These are phyloP conservation scores for Cystobasidium onofrii DNA, from an alignment of 768 basidiomycete genomes.

Conservation along the genomic window DNA sequence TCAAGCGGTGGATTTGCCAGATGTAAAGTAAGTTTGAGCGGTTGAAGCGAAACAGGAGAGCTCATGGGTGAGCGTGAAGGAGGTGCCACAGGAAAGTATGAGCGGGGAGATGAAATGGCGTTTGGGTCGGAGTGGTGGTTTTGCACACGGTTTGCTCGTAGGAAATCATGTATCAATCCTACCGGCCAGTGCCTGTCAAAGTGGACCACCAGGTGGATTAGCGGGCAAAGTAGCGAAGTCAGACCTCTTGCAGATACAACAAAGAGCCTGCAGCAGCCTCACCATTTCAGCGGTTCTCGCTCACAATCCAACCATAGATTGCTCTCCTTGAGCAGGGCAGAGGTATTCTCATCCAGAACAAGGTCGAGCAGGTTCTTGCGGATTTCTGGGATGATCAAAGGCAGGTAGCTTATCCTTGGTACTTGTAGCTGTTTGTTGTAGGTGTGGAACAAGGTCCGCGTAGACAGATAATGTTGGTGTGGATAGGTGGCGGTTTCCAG, in stretches of 20 bases:
- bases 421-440: slow-evolving; percentile 51
- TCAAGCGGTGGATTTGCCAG: slow-evolving; percentile 78
- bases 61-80: background rate
- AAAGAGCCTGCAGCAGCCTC: slow-evolving; percentile 42
- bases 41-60: slow-evolving; percentile 42
- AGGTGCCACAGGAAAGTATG: slow-evolving; percentile 55
- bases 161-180: slow-evolving; percentile 83
- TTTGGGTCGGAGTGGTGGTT: background rate
- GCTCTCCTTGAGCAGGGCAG: slow-evolving; percentile 67
- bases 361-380: slow-evolving; percentile 81
- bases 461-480: too few species aligned
- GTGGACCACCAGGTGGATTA: background rate
- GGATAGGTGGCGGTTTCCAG: background rate
- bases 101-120: slow-evolving; percentile 42
- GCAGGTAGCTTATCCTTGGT: slow-evolving; percentile 84
- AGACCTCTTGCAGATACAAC: background rate
- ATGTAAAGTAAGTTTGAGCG: slow-evolving; percentile 58
- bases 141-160: slow-evolving; percentile 45
- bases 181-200: slow-evolving; percentile 88
- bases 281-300: slow-evolving; percentile 83
- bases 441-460: background rate
- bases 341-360: slow-evolving; percentile 77
- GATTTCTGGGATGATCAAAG: slow-evolving; percentile 80
- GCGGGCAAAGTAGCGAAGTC: too few species aligned
- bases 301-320: slow-evolving; percentile 88